phyloP scores from a whole-genome alignment of 164 flowering plant genomes.

The Protea cynaroides region DNA sequence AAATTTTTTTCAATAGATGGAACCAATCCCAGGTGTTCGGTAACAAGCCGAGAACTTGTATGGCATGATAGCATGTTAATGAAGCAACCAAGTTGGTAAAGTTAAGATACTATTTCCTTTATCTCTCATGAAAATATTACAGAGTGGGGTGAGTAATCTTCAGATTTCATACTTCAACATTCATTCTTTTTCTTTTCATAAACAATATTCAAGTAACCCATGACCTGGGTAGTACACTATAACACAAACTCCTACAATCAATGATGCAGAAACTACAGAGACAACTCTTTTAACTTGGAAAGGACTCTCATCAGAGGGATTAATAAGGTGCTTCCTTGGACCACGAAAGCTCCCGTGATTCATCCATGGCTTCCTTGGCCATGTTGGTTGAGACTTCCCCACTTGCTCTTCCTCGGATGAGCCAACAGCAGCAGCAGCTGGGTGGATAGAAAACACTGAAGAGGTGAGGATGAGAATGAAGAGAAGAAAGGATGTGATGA shows the following conservation, averaged over 20 bases:
- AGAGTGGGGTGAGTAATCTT: too few species aligned
- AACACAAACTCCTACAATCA: neutral
- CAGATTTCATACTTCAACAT: too few species aligned
- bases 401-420: neutral
- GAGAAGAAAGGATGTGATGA: constrained; percentile 7
- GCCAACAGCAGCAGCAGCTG: neutral
- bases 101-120: too few species aligned
- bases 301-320: constrained; percentile 23
- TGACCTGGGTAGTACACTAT: neutral
- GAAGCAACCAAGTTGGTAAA: too few species aligned
- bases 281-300: constrained; percentile 20
- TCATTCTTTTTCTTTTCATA: too few species aligned
- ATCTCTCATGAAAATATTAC: too few species aligned
- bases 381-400: constrained; percentile 3
- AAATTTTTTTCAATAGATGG: too few species aligned
- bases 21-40: too few species aligned
- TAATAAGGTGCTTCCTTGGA: constrained; percentile 37
- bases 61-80: too few species aligned
- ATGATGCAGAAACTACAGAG: constrained; percentile 16
- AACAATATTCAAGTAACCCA: too few species aligned
- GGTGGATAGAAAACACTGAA: constrained; percentile 1
- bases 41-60: too few species aligned
- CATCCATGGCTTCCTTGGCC: constrained; percentile 38
- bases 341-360: constrained; percentile 58
- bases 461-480: constrained; percentile 13